Evolutionary conservation across 2,329 filamentous ascomycete genomes (phyloP).

Genomic region (Calycina marina): DNA sequence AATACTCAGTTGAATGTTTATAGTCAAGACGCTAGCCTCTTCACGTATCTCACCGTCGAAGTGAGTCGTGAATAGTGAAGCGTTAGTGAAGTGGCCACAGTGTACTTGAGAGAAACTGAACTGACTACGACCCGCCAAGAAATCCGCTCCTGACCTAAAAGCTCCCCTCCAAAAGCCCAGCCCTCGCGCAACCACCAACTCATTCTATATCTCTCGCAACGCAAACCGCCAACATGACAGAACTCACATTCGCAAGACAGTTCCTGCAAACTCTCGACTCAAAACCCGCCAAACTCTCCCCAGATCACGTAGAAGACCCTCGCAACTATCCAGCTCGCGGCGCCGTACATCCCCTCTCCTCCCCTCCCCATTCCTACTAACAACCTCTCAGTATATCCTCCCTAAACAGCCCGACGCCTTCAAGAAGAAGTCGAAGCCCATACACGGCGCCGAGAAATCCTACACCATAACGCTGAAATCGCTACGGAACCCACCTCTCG

Average conservation of each 20-base stretch:
- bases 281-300: slow-evolving; percentile 65
- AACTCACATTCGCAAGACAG: slow-evolving; percentile 68
- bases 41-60: too few relatives aligned
- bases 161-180: too few relatives aligned
- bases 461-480: slow-evolving; percentile 55
- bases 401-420: slow-evolving; percentile 49
- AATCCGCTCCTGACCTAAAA: too few relatives aligned
- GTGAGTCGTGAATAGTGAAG: too few relatives aligned
- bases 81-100: too few relatives aligned
- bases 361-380: slow-evolving; percentile 3
- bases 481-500: slow-evolving; percentile 58
- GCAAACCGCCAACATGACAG: slow-evolving; percentile 45
- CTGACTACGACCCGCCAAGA: not conserved
- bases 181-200: not conserved
- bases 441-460: slow-evolving; percentile 37
- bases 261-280: slow-evolving; percentile 72
- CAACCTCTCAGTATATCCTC: slow-evolving; percentile 46
- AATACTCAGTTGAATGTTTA: too few relatives aligned
- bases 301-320: slow-evolving; percentile 82
- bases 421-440: slow-evolving; percentile 28
- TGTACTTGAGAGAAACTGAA: not conserved
- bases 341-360: slow-evolving; percentile 42
- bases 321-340: slow-evolving; percentile 60
- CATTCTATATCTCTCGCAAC: not conserved
- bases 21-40: too few relatives aligned